Base-by-base conservation (phyloP, 192 early-diverging fungal genomes). In the Funneliformis mosseae region DNA sequence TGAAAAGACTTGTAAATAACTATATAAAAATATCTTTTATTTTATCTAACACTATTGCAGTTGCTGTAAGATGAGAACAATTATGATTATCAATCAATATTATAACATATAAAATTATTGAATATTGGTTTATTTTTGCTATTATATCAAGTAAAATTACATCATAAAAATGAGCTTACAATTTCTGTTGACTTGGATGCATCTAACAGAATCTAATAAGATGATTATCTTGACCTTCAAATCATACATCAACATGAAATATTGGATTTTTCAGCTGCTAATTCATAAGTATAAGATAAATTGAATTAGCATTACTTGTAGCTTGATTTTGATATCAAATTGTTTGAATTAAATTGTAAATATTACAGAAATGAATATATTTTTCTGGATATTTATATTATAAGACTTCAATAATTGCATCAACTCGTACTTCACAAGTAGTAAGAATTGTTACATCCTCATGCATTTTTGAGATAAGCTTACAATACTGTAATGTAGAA, bases 241-340 rank as follows among this genome's bases (percentile, higher is more conserved):
- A 71, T 23, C 28, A 45, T 14, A 12, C 43, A 46, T 71, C 43
- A 6, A 71, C 43, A 46, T 71, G 9, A 43, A 71, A 71, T 0
- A 18, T 45, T 25, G 21, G 16, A 71, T 71, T 71, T 46, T 71
- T 18, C 25, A 45, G 3, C 25, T 71, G 69, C 16, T 71, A n/a
- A n/a, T n/a, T 71, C 23, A 71, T 43, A 46, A 71, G 69, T 25
- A 3, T 1, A 72, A 72, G 70, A 46, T 72, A 72, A 1, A 72
- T 72, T 72, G 70, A 72, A 41, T 18, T 4, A 0, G 21, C 42
- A 45, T 72, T 42, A 71, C 69, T 71, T 71, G 43, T 43, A 71
- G n/a, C n/a, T n/a, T n/a, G n/a, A n/a, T n/a, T n/a, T n/a, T n/a
- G n/a, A n/a, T n/a, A n/a, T n/a, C n/a, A n/a, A n/a, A n/a, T n/a